phyloP scores from a whole-genome alignment of 2,329 filamentous ascomycete species.

The Dothidotthia symphoricarpi region DNA sequence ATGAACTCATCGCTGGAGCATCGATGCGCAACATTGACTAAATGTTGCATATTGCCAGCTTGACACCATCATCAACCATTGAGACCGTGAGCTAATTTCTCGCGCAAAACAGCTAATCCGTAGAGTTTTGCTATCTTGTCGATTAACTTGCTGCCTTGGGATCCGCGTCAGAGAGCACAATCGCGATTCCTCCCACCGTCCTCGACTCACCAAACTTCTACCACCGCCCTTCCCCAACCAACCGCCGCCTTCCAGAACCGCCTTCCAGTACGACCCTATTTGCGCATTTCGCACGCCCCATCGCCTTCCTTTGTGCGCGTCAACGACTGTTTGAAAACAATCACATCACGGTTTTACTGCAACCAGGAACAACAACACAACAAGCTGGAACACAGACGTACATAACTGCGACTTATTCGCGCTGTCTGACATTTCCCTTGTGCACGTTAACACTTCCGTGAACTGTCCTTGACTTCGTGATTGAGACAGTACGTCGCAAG shows the following conservation, averaged over 20 bases:
- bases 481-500: constrained; percentile 4
- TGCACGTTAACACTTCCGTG: neutral
- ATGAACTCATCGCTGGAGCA: too few relatives aligned
- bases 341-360: constrained; percentile 10
- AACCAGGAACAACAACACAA: constrained; percentile 13
- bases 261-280: constrained; percentile 1
- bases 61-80: too few relatives aligned
- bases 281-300: constrained; percentile 3
- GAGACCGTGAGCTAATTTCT: too few relatives aligned
- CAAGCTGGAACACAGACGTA: constrained; percentile 12
- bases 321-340: constrained; percentile 17
- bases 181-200: neutral
- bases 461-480: constrained; percentile 1
- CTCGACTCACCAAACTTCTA: neutral
- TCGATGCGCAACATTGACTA: too few relatives aligned
- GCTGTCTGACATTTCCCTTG: neutral
- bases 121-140: too few relatives aligned
- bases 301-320: constrained; percentile 13
- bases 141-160: too few relatives aligned
- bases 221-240: constrained; percentile 5
- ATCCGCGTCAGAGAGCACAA: neutral
- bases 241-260: constrained; percentile 7
- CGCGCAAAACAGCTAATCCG: too few relatives aligned
- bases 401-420: constrained; percentile 10
- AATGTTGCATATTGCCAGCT: too few relatives aligned